These are phyloP conservation scores for Tetracentron sinense DNA, from an alignment of 164 flowering plant species.

Conservation along the genomic window DNA sequence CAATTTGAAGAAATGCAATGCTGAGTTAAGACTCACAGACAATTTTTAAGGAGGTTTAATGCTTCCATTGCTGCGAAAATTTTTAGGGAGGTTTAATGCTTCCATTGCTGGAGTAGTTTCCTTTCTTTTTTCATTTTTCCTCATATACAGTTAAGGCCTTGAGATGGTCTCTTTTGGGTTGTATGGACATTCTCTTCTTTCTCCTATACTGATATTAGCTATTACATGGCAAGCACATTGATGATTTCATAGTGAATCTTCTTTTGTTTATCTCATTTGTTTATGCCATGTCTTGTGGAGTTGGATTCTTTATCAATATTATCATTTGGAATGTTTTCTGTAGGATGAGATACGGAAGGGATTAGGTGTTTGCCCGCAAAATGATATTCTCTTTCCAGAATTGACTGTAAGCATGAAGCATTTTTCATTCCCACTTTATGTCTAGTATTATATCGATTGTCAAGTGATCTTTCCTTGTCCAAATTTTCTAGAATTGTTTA, in stretches of 20 bases:
- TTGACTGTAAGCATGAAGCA: conserved; percentile 61
- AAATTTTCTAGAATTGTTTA: not conserved
- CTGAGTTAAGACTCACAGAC: not conserved
- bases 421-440: not conserved
- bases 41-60: not conserved
- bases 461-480: not conserved
- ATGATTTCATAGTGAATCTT: not conserved
- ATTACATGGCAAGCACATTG: not conserved
- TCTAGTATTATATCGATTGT: not conserved
- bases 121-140: too few relatives aligned
- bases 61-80: too few relatives aligned
- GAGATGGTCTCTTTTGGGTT: too few relatives aligned
- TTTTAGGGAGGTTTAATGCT: too few relatives aligned
- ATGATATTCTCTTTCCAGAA: conserved; percentile 93
- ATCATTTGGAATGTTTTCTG: conserved; percentile 21
- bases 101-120: too few relatives aligned
- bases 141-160: too few relatives aligned
- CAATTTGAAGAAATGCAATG: not conserved
- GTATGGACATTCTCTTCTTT: not conserved
- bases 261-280: not conserved
- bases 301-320: not conserved
- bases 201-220: not conserved
- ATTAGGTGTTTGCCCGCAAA: conserved; percentile 94
- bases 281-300: not conserved
- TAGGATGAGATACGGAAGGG: conserved; percentile 89